Base-by-base conservation (phyloP, 345 rosid species). In the Populus pruinosa region DNA sequence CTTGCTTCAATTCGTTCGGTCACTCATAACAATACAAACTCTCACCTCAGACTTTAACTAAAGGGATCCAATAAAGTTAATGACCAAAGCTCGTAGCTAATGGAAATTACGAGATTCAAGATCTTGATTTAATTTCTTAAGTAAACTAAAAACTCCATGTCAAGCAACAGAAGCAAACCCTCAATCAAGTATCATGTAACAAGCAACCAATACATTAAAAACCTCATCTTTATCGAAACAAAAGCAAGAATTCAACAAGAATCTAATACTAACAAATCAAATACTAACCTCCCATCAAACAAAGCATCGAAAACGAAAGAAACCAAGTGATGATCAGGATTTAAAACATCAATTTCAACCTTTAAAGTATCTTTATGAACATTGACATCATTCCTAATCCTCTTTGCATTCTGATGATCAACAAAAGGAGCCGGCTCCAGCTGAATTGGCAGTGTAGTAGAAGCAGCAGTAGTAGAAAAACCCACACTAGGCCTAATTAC, bases 271-370 rank as follows among this genome's bases (percentile, higher is more conserved):
- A 50, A 13, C 17, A 56, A 36, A 72, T 61, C 23, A 25, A 43
- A 9, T 14, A 67, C 86, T 75, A 70, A 94, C 98, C 98, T 91
- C 72, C 99, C 99, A 81, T 93, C 93, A 82, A 87, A 89, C 53
- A 91, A 14, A 61, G 98, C 98, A 82, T 94, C 97, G 73, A 91
- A 95, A 78, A 91, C 86, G 82, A 95, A 95, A 80, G 99, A 93
- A 64, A 95, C 92, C 81, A 95, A 83, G 81, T 85, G 85, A 66
- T 75, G 86, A 83, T 89, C 92, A 67, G 98, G 97, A 82, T 89
- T 87, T 25, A 77, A 78, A 82, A 88, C 89, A 73, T 95, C 99
- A 44, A 85, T 79, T 78, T 73, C 90, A 27, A 95, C 78, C 87
- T 77, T 83, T 84, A 93, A 85, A 21, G 98, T 91, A 75, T 87